Evolutionary conservation across 2,329 filamentous ascomycete genomes (phyloP).

Genomic region (Trichoderma semiorbis): DNA sequence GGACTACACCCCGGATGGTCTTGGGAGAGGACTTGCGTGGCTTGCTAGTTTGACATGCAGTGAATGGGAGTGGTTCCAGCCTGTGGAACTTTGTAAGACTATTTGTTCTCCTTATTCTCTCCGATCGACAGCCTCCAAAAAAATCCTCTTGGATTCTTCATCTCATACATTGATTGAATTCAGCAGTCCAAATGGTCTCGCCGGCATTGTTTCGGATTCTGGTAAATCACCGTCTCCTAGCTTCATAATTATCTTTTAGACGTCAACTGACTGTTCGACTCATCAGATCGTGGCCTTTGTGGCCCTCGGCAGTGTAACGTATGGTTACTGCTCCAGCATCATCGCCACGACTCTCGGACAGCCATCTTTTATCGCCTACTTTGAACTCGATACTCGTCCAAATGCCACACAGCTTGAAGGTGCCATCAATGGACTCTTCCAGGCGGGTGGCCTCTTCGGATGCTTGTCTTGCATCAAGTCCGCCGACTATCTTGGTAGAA

Average conservation of each 20-base stretch:
- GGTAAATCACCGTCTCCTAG: not conserved
- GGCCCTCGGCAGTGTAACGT: not conserved
- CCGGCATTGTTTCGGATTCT: not conserved
- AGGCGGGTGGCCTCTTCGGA: not conserved
- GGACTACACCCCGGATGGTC: not conserved
- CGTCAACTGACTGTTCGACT: not conserved
- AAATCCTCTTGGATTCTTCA: not conserved
- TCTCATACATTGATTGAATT: not conserved
- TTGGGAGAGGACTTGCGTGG: not conserved
- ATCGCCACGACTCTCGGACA: not conserved
- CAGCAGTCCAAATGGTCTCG: not conserved
- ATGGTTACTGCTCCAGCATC: constrained; percentile 5
- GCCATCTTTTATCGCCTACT: not conserved
- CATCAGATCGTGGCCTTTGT: not conserved
- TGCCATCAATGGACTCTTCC: constrained; percentile 4
- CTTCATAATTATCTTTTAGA: not conserved
- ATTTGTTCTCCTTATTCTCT: not conserved
- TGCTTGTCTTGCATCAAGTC: not conserved
- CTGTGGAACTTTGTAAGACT: not conserved
- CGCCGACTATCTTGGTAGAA: not conserved
- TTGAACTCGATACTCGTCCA: not conserved
- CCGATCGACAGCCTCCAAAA: not conserved
- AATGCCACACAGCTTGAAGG: not conserved
- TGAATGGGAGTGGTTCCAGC: not conserved
- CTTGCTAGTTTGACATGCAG: not conserved